Evolutionary conservation across 129 eudicot genomes (phyloP).

Genomic region (Flaveria sonorensis): DNA sequence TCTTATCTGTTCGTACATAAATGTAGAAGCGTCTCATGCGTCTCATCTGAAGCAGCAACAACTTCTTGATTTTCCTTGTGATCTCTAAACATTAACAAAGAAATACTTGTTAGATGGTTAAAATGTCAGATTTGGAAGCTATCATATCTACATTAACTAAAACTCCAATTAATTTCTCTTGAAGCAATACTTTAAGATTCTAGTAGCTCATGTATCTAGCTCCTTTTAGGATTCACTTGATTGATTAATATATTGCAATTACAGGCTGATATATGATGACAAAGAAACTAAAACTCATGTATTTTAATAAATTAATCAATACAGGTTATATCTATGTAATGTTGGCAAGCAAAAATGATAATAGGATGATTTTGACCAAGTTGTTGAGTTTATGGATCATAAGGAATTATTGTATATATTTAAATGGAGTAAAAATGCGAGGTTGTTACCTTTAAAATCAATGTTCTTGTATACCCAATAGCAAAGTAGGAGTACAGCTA

Average conservation of each 20-base stretch:
- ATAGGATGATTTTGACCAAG: not conserved
- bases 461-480: conserved; percentile 23
- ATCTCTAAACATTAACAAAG: conserved; percentile 12
- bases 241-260: too few species aligned
- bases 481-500: conserved; percentile 23
- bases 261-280: too few species aligned
- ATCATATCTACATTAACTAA: not conserved
- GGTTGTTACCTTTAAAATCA: conserved; percentile 19
- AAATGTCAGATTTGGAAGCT: not conserved
- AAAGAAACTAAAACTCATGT: too few species aligned
- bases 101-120: not conserved
- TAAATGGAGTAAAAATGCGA: not conserved
- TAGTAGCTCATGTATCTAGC: too few species aligned
- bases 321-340: too few species aligned
- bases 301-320: too few species aligned
- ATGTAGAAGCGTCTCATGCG: conserved; percentile 24
- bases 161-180: too few species aligned
- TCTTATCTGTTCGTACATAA: not conserved
- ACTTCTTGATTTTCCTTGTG: conserved; percentile 1
- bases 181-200: too few species aligned
- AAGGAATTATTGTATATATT: not conserved
- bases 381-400: not conserved
- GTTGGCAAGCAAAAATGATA: too few species aligned
- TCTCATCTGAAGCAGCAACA: conserved; percentile 6
- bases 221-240: too few species aligned